Base-by-base conservation (phyloP, 139 green algal genomes). In the Deuterostichococcus epilithicus region DNA sequence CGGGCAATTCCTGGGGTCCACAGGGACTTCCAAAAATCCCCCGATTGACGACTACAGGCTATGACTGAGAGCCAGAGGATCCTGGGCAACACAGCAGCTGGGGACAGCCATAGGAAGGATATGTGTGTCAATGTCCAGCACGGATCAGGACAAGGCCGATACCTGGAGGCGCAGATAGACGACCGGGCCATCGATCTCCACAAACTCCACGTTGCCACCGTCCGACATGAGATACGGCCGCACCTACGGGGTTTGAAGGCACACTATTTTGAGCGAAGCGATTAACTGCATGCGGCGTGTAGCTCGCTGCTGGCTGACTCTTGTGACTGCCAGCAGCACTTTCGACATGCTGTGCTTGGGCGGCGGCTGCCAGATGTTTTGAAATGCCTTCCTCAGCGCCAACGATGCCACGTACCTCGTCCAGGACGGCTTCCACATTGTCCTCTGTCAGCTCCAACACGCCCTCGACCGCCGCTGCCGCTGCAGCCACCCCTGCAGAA, bases 171-270 rank as follows among this genome's bases (percentile, higher is more conserved):
- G 86, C 38, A 99, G 86, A 78, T 91, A 90, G 13, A 99, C 96
- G 15, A 91, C 84, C 25, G 97, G 89, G 0, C 95, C 96, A 73
- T 99, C 96, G 71, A 99, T 97, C 74, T 99, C 96, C 18, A 97
- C 88, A 80, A 99, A 92, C 81, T 99, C 96, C 5, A 99, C 96
- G 81, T 99, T 97, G 37, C 96, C 96, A 68, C 95, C 95, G 76
- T 98, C 95, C 22, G 75, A 42, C 91, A 99, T 99, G 13, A 99
- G 86, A 85, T 99, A 99, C 0, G 96, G 96, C 10, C 96, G 88
- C 4, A 97, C 89, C 92, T 96, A 80, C 67, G 77, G 73, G 1
- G 33, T 37, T 18, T 25, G 8, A 22, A 6, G 1, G 6, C 30
- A 45, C 34, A 22, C 28, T 30, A 5, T 22, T 28, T 42, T 25